These are phyloP conservation scores for Phaeodactylum tricornutum DNA, from an alignment of 108 stramenopile species.

Conservation along the genomic window DNA sequence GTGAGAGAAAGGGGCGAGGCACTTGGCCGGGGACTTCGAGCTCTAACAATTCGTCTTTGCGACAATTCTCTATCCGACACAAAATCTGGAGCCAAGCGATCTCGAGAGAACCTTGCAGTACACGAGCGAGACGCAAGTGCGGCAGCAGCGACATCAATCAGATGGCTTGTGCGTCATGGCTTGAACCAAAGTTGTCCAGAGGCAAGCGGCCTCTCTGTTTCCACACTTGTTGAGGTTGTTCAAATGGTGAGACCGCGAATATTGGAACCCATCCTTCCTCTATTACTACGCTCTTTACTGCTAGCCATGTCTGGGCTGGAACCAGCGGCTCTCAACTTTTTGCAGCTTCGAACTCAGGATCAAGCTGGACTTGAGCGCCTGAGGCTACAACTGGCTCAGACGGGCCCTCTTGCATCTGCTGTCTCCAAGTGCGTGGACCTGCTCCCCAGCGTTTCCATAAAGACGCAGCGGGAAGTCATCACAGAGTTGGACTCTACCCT, in stretches of 20 bases:
- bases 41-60: constrained; percentile 63
- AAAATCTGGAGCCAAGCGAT: constrained; percentile 3
- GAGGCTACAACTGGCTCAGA: constrained; percentile 57
- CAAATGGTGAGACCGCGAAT: constrained; percentile 43
- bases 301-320: constrained; percentile 74
- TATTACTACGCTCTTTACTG: constrained; percentile 54
- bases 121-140: constrained; percentile 30
- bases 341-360: constrained; percentile 58
- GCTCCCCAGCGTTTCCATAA: constrained; percentile 31
- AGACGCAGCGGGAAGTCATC: constrained; percentile 48
- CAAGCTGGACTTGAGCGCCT: constrained; percentile 62
- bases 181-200: constrained; percentile 71
- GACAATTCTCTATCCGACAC: constrained; percentile 17
- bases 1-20: constrained; percentile 71
- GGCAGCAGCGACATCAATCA: constrained; percentile 58
- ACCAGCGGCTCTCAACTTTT: constrained; percentile 76
- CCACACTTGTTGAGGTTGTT: constrained; percentile 63
- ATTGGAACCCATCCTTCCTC: constrained; percentile 66
- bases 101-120: too few species aligned
- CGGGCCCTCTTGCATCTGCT: constrained; percentile 61
- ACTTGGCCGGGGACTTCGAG: constrained; percentile 42
- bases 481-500: constrained; percentile 39
- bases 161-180: constrained; percentile 69
- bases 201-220: constrained; percentile 65
- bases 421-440: constrained; percentile 70